Percentiles rank a stretch among this genome's conserved stretches.
These are phyloP conservation scores for Spiraea crenata DNA, from an alignment of 331 rosid species.

Conservation along the genomic window DNA sequence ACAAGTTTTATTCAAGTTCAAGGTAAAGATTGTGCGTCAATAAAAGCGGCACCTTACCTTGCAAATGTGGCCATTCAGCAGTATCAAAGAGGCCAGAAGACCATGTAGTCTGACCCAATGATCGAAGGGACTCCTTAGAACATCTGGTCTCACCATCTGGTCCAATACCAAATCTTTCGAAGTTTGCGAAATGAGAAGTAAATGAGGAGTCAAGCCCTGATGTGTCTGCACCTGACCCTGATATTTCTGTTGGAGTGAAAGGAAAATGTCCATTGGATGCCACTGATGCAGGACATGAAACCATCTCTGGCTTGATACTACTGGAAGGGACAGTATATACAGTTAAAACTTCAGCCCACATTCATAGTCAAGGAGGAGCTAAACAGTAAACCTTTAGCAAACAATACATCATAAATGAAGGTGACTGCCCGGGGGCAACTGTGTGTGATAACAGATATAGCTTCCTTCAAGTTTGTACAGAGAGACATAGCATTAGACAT, in stretches of 20 bases:
- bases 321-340: neutral
- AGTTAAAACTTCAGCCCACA: neutral
- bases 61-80: conserved; percentile 16
- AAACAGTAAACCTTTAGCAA: neutral
- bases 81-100: neutral
- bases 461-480: no score
- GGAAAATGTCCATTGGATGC: conserved; percentile 8
- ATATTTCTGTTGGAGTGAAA: conserved; percentile 8
- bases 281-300: conserved; percentile 1
- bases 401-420: neutral
- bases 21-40: neutral
- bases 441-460: no score
- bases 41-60: conserved; percentile 1
- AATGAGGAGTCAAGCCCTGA: neutral
- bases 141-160: neutral
- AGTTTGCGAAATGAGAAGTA: conserved; percentile 9
- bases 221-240: neutral
- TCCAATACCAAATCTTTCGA: conserved; percentile 6
- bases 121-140: conserved; percentile 1
- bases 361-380: neutral
- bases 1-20: no score
- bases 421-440: no score
- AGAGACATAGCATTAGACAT: neutral
- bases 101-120: conserved; percentile 8
- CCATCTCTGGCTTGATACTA: conserved; percentile 4